Evolutionary conservation across 352 stramenopile species (phyloP), one percentile per base, ranked within the genome.

Genomic region (Phytophthora foliorum): DNA sequence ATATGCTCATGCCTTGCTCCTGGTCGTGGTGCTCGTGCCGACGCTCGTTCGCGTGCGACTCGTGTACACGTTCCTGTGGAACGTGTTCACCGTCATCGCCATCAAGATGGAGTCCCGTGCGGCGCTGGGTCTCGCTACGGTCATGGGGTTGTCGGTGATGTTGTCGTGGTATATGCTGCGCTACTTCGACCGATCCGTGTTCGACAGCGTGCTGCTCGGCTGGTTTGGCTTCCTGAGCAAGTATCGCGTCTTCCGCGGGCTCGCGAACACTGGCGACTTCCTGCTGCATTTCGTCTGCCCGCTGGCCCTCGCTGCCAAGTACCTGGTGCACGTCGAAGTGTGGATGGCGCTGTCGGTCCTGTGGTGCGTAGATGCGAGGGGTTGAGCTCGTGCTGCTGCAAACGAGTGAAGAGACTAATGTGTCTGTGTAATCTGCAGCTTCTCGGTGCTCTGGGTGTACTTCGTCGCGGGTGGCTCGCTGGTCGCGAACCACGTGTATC

Each of bases 111-210:
- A 74, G 31, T 73, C 69, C 2, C 52, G 49, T 0, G 57, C 67
- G 7, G 66, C 67, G 31, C 46, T 72, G 21, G 74, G 74, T 14
- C 62, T 82, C 38, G 66, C 72, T 1, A 79, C 69, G 1, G 58
- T 38, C 22, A 67, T 75, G 57, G 66, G 74, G 8, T 21, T 78
- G 49, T 69, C 65, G 19, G 69, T 81, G 25, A 76, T 75, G 69
- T 39, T 81, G 32, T 68, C 69, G 13, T 81, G 74, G 74, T 81
- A 74, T 51, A 66, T 60, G 52, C 34, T 81, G 34, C 62, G 70
- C 3, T 61, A 51, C 25, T 73, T 78, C 63, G 74, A 77, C 53
- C 61, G 45, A 8, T 61, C 68, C 36, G 70, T 71, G 24, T 79
- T 81, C 56, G 69, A 69, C 41, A 70, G 65, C 32, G 55, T 81